Evolutionary conservation across 78 protist genomes (phyloP).

Genomic region (Cyanophora paradoxa): DNA sequence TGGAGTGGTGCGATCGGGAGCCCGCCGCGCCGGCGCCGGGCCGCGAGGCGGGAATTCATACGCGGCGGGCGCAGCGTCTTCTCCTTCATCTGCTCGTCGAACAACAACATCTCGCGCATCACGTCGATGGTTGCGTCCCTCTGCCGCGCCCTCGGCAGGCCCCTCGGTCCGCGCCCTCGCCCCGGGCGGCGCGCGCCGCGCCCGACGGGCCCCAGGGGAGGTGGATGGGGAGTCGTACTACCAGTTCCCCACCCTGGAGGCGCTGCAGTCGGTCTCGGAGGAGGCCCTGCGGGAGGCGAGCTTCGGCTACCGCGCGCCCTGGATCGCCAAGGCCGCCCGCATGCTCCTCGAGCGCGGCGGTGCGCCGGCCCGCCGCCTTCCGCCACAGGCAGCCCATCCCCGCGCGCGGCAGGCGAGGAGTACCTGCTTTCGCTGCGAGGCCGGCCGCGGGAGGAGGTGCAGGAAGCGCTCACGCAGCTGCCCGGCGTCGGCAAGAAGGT

Average conservation of each 20-base stretch:
- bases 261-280: conserved; percentile 6
- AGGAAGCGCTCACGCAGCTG: not conserved
- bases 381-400: no score
- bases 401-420: no score
- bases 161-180: no score
- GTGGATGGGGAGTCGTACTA: not conserved
- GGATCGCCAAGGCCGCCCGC: conserved; percentile 27
- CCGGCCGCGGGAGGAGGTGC: conserved; percentile 29
- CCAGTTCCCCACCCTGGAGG: conserved; percentile 36
- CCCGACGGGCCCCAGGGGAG: no score
- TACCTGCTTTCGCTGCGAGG: no score
- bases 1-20: no score
- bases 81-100: conserved; percentile 71
- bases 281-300: conserved; percentile 43
- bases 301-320: conserved; percentile 69
- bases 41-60: no score
- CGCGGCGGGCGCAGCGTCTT: no score
- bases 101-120: conserved; percentile 68
- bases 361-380: no score
- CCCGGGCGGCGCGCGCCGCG: no score
- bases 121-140: conserved; percentile 34
- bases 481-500: conserved; percentile 37
- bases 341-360: conserved; percentile 8
- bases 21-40: no score
- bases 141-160: not conserved